These are phyloP conservation scores for Cryphonectria japonica DNA, from an alignment of 2,329 filamentous ascomycete species.

Conservation along the genomic window DNA sequence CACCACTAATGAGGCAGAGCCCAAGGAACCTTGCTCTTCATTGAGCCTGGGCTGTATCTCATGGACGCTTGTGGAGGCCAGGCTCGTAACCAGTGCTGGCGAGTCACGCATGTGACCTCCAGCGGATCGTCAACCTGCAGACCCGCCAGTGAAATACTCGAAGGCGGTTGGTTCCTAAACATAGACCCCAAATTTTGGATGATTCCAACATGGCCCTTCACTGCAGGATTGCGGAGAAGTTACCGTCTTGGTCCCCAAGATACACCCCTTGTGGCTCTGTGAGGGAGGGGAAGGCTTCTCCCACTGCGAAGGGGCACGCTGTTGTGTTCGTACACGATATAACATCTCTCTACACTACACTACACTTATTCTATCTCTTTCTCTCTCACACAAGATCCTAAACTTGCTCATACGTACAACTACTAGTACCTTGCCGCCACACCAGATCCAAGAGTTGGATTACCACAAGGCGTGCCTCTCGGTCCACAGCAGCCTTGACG, in stretches of 20 bases:
- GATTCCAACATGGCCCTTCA: not conserved
- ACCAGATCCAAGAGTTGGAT: no score
- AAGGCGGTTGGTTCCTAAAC: not conserved
- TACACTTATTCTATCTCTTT: no score
- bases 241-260: not conserved
- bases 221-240: not conserved
- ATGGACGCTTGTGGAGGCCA: not conserved
- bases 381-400: no score
- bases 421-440: no score
- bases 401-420: not conserved
- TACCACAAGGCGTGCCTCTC: not conserved
- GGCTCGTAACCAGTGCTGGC: not conserved
- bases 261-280: not conserved
- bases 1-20: not conserved
- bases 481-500: not conserved
- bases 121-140: slow-evolving; percentile 2
- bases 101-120: not conserved
- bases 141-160: not conserved
- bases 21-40: not conserved
- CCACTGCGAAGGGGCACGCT: not conserved
- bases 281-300: no score
- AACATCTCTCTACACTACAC: not conserved
- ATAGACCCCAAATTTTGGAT: not conserved
- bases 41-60: not conserved
- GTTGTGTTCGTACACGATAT: not conserved